Conservation (phyloP, 176 grass and related monocot genomes). For the Rhynchospora tenuis region DNA sequence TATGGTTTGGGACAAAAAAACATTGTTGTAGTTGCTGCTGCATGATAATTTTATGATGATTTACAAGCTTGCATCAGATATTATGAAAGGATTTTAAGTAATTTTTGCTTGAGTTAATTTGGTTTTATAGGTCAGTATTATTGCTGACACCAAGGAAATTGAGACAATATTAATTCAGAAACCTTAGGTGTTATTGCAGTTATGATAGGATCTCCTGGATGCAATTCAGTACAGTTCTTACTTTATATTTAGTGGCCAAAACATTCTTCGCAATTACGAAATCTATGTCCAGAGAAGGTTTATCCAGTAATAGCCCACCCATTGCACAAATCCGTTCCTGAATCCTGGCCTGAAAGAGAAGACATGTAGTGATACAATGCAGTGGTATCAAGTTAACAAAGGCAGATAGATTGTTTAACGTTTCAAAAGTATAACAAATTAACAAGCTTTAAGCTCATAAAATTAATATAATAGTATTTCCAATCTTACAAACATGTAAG, state of each 20-base stretch:
- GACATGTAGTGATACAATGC: constrained; percentile 20
- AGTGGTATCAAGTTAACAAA: background rate
- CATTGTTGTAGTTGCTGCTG: too few species aligned
- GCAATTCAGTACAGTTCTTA: constrained; percentile 34
- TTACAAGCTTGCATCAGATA: background rate
- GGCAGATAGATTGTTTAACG: background rate
- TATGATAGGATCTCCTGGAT: background rate
- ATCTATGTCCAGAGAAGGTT: constrained; percentile 56
- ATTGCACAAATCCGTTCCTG: constrained; percentile 68
- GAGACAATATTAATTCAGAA: background rate
- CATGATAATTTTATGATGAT: background rate
- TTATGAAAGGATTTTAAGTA: background rate
- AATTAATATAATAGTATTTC: background rate
- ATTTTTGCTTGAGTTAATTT: background rate
- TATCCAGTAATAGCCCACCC: constrained; percentile 58
- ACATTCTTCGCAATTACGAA: constrained; percentile 94
- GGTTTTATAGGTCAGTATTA: background rate
- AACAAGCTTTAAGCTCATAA: background rate
- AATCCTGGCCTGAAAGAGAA: constrained; percentile 59
- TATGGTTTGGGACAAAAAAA: background rate
- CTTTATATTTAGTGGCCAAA: constrained; percentile 73
- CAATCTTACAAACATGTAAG: constrained; percentile 2
- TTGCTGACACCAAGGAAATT: background rate
- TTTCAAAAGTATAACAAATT: background rate
- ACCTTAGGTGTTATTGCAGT: background rate